Base-by-base conservation (phyloP, 1,139 yeast species). In the Suhomyces panamericanus region DNA sequence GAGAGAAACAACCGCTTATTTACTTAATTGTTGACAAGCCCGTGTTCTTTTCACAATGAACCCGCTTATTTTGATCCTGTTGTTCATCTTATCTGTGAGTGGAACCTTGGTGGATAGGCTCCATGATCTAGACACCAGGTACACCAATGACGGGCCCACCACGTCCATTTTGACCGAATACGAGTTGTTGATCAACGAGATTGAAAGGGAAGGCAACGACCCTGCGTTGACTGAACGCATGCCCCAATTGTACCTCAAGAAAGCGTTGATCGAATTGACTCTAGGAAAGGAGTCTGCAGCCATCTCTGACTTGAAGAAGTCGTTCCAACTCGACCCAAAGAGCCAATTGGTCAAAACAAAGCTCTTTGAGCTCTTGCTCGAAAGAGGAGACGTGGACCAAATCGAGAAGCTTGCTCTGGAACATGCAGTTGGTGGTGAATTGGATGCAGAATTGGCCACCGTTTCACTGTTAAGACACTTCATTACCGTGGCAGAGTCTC, bases 261-360 rank as follows among this genome's bases (percentile, higher is more conserved):
- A 76, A 51, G 85, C 84, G 1, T 60, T 80, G 43, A 73, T 81
- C 7, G 81, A 80, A 47, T 62, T 78, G 47, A 69, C 75, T 31
- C 56, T 81, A 50, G 74, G 76, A 35, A 75, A 72, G 50, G 82
- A 76, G 22, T 47, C 56, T 6, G 63, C 64, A 30, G 83, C 86
- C 0, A 66, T 79, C 10, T 58, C 58, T 3, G 83, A 78, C 56
- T 73, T 81, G 46, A 63, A 67, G 41, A 54, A 52, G 30, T 75
- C 81, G 24, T 59, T 81, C 43, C 54, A 57, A 15, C 57, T 75
- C 32, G 78, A 71, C 44, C 66, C 75, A 6, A 52, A 56, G 30
- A 67, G 72, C 52, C 49, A 53, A 11, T 73, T 77, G 0, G 85
- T 85, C 14, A 66, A 67, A 46, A 58, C 57, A 7, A 73, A 73